Percentiles rank a stretch among this genome's conserved stretches.
Conservation (phyloP, 148 eudicot genomes). For the Persicaria maculosa region DNA sequence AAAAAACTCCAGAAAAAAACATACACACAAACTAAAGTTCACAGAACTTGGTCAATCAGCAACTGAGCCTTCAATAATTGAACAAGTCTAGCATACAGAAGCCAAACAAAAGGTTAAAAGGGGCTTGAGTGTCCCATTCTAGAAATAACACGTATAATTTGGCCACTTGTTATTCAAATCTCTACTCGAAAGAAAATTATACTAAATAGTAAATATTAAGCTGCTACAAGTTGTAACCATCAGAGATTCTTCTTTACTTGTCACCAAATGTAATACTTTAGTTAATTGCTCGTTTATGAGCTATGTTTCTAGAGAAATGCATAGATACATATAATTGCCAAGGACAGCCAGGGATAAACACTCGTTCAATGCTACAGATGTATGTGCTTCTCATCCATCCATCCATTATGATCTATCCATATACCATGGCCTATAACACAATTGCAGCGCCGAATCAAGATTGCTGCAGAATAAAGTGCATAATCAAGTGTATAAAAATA, state of each 20-base stretch:
- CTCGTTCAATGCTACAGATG: too few species aligned
- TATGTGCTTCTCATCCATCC: too few species aligned
- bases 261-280: conserved; percentile 36
- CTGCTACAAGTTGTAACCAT: background rate
- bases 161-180: background rate
- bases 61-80: background rate
- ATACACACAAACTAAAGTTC: background rate
- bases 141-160: background rate
- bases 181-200: background rate
- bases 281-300: conserved; percentile 50
- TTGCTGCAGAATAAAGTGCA: too few species aligned
- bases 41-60: background rate
- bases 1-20: background rate
- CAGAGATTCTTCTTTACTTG: conserved; percentile 16
- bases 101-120: background rate
- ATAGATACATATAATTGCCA: too few species aligned
- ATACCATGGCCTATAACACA: too few species aligned
- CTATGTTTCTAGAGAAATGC: too few species aligned
- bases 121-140: background rate
- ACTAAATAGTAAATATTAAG: background rate
- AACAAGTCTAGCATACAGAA: background rate
- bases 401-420: too few species aligned
- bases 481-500: too few species aligned
- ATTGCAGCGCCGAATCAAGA: too few species aligned
- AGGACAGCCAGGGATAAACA: too few species aligned